Percentiles rank a stretch among this genome's conserved stretches.
Evolutionary conservation across 2,329 filamentous ascomycete genomes (phyloP).

Genomic region (Fusarium ambrosium): DNA sequence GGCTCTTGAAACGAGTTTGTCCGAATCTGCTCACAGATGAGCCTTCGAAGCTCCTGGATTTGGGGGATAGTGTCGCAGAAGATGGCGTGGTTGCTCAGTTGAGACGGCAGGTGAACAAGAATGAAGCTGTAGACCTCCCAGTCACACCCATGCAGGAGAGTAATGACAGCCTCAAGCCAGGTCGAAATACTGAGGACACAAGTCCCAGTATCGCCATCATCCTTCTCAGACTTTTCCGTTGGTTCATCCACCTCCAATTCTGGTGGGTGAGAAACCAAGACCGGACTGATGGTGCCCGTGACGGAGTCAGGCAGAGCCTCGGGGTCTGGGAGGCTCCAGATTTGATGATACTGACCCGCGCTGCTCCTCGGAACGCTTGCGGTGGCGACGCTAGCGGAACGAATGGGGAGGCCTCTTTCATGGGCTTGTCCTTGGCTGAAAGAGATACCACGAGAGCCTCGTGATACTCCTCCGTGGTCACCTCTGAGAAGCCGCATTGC

Average conservation of each 20-base stretch:
- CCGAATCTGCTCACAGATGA: slow-evolving; percentile 87
- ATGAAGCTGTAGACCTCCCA: slow-evolving; percentile 97
- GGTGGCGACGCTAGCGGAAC: slow-evolving; percentile 57
- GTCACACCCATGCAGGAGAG: slow-evolving; percentile 80
- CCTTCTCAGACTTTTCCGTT: slow-evolving; percentile 15
- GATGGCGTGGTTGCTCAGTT: slow-evolving; percentile 89
- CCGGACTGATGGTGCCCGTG: slow-evolving; percentile 62
- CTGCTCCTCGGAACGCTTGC: slow-evolving; percentile 50
- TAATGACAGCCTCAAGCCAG: slow-evolving; percentile 84
- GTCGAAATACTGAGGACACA: slow-evolving; percentile 69
- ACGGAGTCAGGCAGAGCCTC: slow-evolving; percentile 66
- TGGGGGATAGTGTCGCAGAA: slow-evolving; percentile 82
- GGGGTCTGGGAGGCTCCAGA: slow-evolving; percentile 71
- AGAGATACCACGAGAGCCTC: slow-evolving; percentile 65
- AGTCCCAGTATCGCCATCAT: slow-evolving; percentile 51
- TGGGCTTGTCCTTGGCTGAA: slow-evolving; percentile 62
- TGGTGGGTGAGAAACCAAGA: slow-evolving; percentile 61
- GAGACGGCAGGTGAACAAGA: slow-evolving; percentile 86
- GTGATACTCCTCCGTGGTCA: slow-evolving; percentile 56
- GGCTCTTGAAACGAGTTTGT: slow-evolving; percentile 85
- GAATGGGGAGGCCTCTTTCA: slow-evolving; percentile 58
- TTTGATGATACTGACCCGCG: slow-evolving; percentile 59
- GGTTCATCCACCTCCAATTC: slow-evolving; percentile 32
- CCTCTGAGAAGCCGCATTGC: slow-evolving; percentile 59
- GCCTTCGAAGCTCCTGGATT: slow-evolving; percentile 79